Evolutionary conservation across 2,329 filamentous ascomycete species (phyloP).

Genomic region (Plenodomus tracheiphilus): DNA sequence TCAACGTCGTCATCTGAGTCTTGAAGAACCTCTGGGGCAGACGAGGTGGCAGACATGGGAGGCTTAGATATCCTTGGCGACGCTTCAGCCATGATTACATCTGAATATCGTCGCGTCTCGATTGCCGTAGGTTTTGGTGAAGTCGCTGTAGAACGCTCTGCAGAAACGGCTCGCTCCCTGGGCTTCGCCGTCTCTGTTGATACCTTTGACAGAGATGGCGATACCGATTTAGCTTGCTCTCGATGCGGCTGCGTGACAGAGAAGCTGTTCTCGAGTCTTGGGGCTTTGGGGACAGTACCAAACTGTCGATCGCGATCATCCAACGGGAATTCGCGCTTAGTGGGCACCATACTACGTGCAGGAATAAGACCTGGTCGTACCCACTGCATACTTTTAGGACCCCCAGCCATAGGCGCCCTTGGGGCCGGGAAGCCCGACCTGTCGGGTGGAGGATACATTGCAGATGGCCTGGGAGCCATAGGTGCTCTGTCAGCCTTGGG

Average conservation of each 20-base stretch:
- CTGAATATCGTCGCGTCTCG: conserved; percentile 38
- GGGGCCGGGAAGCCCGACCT: conserved; percentile 31
- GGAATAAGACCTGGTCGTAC: conserved; percentile 46
- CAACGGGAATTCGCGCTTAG: conserved; percentile 50
- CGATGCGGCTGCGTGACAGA: conserved; percentile 23
- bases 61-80: conserved; percentile 33
- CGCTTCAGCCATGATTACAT: conserved; percentile 40
- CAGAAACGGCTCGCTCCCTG: conserved; percentile 27
- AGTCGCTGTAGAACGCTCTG: conserved; percentile 20
- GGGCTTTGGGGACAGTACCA: conserved; percentile 38
- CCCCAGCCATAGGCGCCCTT: conserved; percentile 38
- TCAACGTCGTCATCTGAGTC: conserved; percentile 54
- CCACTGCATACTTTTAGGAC: conserved; percentile 48
- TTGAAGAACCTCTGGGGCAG: conserved; percentile 36
- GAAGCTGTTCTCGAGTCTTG: conserved; percentile 32
- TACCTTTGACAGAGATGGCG: conserved; percentile 20
- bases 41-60: conserved; percentile 34
- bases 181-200: conserved; percentile 18
- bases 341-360: conserved; percentile 43
- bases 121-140: conserved; percentile 33
- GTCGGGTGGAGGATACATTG: conserved; percentile 35
- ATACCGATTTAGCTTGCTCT: conserved; percentile 26
- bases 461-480: conserved; percentile 35
- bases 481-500: conserved; percentile 43
- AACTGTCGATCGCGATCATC: conserved; percentile 49